phyloP scores from a whole-genome alignment of 2,329 filamentous ascomycete genomes.

The Trichophyton schoenleinii region DNA sequence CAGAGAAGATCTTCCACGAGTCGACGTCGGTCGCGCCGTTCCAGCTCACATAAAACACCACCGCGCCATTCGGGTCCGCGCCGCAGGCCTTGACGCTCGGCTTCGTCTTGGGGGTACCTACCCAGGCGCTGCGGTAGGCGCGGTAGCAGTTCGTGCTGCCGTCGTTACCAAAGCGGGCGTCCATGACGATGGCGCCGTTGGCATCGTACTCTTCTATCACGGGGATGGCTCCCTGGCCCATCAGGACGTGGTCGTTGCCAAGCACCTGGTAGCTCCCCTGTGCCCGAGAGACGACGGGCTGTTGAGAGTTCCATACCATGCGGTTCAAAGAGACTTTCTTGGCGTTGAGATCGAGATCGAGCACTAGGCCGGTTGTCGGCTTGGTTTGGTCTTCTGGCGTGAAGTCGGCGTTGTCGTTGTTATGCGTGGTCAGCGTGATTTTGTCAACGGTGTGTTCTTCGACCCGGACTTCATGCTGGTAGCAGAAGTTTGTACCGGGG shows the following conservation, averaged over 20 bases:
- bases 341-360: slow-evolving; percentile 8
- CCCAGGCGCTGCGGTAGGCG: slow-evolving; percentile 4
- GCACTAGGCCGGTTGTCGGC: slow-evolving; percentile 8
- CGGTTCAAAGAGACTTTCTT: slow-evolving; percentile 5
- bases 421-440: slow-evolving; percentile 4
- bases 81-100: slow-evolving; percentile 6
- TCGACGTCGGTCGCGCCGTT: slow-evolving; percentile 11
- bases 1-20: slow-evolving; percentile 7
- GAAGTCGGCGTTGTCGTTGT: slow-evolving; percentile 8
- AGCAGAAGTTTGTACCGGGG: slow-evolving; percentile 9
- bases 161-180: slow-evolving; percentile 2
- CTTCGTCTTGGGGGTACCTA: slow-evolving; percentile 8
- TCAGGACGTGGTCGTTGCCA: slow-evolving; percentile 4
- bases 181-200: slow-evolving; percentile 9
- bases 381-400: background rate
- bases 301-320: slow-evolving; percentile 1
- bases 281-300: background rate
- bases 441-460: background rate
- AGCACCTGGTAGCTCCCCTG: slow-evolving; percentile 11
- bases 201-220: slow-evolving; percentile 11
- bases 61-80: background rate
- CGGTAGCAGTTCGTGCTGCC: slow-evolving; percentile 2
- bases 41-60: slow-evolving; percentile 12
- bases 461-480: slow-evolving; percentile 10
- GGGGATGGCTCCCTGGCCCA: slow-evolving; percentile 9